Conservation (phyloP, 148 eudicot genomes). For the Diospyros kaki region DNA sequence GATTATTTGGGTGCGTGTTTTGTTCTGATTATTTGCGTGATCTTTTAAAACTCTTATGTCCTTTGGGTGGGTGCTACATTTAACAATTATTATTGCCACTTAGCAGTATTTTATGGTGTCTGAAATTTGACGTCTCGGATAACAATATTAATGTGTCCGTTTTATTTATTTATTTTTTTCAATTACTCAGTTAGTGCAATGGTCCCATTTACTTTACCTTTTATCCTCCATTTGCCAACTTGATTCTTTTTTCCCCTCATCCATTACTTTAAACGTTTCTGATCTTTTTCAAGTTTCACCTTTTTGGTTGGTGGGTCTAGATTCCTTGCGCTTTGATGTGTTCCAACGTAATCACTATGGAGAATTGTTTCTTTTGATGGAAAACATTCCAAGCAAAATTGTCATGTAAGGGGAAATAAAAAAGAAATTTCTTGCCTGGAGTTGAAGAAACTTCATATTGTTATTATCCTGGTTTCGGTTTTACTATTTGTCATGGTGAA, state of each 20-base stretch:
- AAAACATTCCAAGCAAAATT: neutral
- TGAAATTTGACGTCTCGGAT: neutral
- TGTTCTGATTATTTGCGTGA: no score
- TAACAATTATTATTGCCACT: neutral
- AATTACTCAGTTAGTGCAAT: neutral
- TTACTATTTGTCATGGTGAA: no score
- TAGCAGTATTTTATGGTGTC: neutral
- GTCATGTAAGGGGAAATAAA: no score
- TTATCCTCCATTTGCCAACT: conserved; percentile 12
- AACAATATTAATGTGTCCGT: neutral
- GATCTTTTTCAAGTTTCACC: neutral
- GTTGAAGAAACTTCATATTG: no score
- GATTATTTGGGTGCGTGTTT: neutral
- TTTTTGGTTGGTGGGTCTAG: conserved; percentile 14
- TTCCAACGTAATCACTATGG: neutral
- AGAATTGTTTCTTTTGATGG: conserved; percentile 11
- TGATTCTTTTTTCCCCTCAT: neutral
- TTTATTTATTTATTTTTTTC: neutral
- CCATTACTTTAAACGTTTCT: neutral
- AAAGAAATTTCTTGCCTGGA: no score
- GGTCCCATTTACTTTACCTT: conserved; percentile 11
- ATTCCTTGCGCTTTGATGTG: neutral
- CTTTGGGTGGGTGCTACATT: no score
- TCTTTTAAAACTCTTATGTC: no score
- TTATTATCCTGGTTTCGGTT: no score